Evolutionary conservation across 225 moss, liverwort and hornwort species (phyloP).

Genomic region (Physcomitrellopsis africana): DNA sequence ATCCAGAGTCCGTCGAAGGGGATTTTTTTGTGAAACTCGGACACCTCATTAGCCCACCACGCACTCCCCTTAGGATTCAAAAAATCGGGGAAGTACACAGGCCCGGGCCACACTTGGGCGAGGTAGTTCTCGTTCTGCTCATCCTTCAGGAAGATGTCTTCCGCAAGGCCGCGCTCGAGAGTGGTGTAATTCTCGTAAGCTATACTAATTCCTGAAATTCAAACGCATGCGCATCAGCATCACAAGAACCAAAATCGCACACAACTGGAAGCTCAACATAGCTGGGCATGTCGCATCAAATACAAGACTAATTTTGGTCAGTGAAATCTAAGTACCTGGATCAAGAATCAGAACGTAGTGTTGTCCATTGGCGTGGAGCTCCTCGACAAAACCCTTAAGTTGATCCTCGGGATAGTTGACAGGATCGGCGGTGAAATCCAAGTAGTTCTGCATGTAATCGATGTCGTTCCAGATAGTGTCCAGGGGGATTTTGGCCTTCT

Average conservation of each 20-base stretch:
- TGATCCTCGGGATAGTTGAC: conserved; percentile 67
- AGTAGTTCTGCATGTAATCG: conserved; percentile 83
- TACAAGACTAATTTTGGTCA: no score
- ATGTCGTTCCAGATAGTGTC: conserved; percentile 96
- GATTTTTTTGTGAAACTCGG: conserved; percentile 54
- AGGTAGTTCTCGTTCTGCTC: conserved; percentile 54
- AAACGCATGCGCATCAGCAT: background rate
- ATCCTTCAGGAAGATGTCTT: conserved; percentile 71
- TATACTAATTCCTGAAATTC: conserved; percentile 69
- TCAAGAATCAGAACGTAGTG: conserved; percentile 85
- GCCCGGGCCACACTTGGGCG: conserved; percentile 97
- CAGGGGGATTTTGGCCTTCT: conserved; percentile 73
- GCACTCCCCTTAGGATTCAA: conserved; percentile 45
- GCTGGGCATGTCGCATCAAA: no score
- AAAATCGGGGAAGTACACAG: conserved; percentile 89
- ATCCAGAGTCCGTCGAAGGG: conserved; percentile 93
- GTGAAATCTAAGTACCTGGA: conserved; percentile 57
- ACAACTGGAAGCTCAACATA: background rate
- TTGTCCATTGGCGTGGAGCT: conserved; percentile 71
- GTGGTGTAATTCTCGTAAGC: conserved; percentile 68
- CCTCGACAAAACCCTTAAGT: conserved; percentile 59
- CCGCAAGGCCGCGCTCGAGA: conserved; percentile 59
- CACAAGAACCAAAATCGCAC: background rate
- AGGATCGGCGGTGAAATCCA: conserved; percentile 75
- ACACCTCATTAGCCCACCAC: conserved; percentile 54